Evolutionary conservation across 2,329 filamentous ascomycete species (phyloP), one percentile per base, ranked within the genome.

Genomic region (Paradendryphiella salina): DNA sequence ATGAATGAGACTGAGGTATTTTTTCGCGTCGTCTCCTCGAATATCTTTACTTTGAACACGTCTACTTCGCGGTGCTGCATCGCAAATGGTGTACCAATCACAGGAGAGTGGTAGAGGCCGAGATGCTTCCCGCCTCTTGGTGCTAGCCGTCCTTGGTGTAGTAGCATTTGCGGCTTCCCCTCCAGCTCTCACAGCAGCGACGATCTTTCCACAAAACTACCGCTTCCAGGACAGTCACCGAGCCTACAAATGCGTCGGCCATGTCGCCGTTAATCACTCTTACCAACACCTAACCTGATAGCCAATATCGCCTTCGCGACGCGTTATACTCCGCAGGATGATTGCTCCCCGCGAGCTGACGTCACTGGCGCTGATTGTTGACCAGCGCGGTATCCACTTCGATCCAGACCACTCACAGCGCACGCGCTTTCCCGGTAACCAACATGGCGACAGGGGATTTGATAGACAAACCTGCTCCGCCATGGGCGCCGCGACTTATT

Each of bases 281-380:
- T 17, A 13, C 28, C 28, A 20, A 10, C 15, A 41, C 15, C n/a
- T n/a, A 18, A 23, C 5, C 13, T 20, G 8, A n/a, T 21, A 28
- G 29, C 10, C n/a, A 33, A 20, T 15, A 23, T 4, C 17, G 20
- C 8, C 28, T 31, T 21, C 40, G 29, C 33, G n/a, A 34, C n/a
- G 8, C 23, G 18, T 10, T 23, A 2, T 28, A 43, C 33, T 18
- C 35, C 28, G 41, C 33, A 41, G 41, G 18, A 34, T 43, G 32
- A n/a, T 36, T 23, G 31, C 29, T 29, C n/a, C 28, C 49, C 29
- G 52, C 54, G 42, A 31, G 46, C 40, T 66, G 57, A 68, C 65
- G 65, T 68, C 65, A 69, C 35, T 40, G 50, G 34, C 43, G 57
- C 50, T 52, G 45, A 45, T 55, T 65, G 62, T 64, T 66, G 64